phyloP scores from a whole-genome alignment of 495 filamentous ascomycete genomes.

The Ascodesmis nigricans region DNA sequence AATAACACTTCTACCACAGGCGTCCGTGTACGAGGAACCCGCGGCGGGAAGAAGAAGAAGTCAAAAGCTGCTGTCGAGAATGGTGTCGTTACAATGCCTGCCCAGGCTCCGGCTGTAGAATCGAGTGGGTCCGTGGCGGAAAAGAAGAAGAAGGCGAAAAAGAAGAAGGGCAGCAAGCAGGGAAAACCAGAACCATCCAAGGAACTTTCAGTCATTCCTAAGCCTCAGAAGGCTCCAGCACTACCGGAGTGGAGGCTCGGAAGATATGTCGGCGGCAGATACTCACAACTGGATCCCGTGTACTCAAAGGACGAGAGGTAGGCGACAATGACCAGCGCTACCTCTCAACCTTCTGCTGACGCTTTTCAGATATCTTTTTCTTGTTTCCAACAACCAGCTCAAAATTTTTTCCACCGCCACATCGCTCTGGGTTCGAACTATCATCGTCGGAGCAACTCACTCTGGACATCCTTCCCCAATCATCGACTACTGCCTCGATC shows the following conservation, averaged over 20 bases:
- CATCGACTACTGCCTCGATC: conserved; percentile 37
- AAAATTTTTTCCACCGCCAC: conserved; percentile 62
- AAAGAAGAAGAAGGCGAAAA: conserved; percentile 5
- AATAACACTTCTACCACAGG: too few relatives aligned
- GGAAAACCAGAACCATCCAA: neutral
- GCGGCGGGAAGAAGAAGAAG: too few relatives aligned
- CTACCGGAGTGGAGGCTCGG: conserved; percentile 13
- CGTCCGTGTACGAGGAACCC: too few relatives aligned
- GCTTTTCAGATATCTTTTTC: conserved; percentile 38
- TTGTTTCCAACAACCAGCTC: conserved; percentile 40
- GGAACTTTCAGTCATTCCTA: neutral
- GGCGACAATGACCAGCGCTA: conserved; percentile 14
- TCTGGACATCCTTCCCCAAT: conserved; percentile 16
- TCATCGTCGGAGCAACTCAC: conserved; percentile 23
- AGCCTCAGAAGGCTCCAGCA: neutral
- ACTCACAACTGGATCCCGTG: conserved; percentile 51
- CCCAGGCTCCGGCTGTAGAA: too few relatives aligned
- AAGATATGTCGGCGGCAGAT: conserved; percentile 40
- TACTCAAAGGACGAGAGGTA: conserved; percentile 67
- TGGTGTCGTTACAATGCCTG: too few relatives aligned
- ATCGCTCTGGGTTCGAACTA: conserved; percentile 52
- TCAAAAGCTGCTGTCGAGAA: too few relatives aligned
- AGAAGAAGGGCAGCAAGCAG: neutral
- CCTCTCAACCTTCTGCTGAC: neutral
- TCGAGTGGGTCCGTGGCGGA: neutral